These are phyloP conservation scores for Podaxis rugospora DNA, from an alignment of 768 basidiomycete species.

Conservation along the genomic window DNA sequence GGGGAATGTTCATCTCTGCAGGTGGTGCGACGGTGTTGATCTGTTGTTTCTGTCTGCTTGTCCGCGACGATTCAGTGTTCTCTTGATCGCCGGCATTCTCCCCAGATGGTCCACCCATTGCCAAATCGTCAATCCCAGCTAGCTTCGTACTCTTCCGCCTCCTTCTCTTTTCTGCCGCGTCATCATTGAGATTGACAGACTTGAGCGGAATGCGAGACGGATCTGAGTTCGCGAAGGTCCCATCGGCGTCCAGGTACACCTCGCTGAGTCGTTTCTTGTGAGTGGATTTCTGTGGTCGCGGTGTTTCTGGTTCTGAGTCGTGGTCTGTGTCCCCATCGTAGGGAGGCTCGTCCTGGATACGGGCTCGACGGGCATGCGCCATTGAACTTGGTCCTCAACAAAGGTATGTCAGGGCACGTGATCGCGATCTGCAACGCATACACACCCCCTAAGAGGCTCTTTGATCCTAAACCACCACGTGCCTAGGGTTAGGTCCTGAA, in stretches of 20 bases:
- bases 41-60: constrained; percentile 56
- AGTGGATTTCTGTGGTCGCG: constrained; percentile 32
- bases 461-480: too few species aligned
- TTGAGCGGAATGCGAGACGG: constrained; percentile 36
- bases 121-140: constrained; percentile 43
- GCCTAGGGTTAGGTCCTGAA: too few species aligned
- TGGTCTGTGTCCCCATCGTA: constrained; percentile 22
- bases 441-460: too few species aligned
- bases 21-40: constrained; percentile 58
- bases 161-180: constrained; percentile 80
- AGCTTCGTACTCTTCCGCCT: constrained; percentile 76
- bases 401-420: constrained; percentile 33
- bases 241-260: constrained; percentile 41
- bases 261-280: constrained; percentile 65
- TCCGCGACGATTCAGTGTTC: constrained; percentile 38
- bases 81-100: constrained; percentile 35
- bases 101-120: constrained; percentile 52
- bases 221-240: constrained; percentile 32
- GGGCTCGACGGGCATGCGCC: constrained; percentile 37
- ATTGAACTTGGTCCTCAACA: constrained; percentile 33
- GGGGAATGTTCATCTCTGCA: constrained; percentile 54
- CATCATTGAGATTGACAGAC: constrained; percentile 70
- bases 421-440: constrained; percentile 11
- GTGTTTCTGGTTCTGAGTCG: constrained; percentile 35
- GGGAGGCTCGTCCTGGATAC: constrained; percentile 28